A percentile compares a stretch with the other conserved stretches of the same genome.
Conservation (phyloP, 78 protist genomes). For the Emiliania huxleyi region DNA sequence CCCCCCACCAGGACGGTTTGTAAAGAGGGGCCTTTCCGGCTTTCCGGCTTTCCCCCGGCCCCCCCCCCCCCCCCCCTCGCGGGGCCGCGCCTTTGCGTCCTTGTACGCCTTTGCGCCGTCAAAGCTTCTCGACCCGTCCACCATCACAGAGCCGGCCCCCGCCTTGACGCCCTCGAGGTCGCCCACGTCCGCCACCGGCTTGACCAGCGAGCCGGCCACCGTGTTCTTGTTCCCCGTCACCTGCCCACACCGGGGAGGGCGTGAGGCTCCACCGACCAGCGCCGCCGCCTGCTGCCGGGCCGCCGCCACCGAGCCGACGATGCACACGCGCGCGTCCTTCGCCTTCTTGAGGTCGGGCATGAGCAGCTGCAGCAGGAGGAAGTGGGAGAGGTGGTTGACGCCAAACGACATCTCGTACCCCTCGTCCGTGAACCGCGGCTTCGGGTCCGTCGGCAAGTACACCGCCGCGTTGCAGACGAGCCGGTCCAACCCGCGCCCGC, state of each 20-base stretch:
- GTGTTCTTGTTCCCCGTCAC: constrained; percentile 44
- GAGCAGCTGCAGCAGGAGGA: constrained; percentile 29
- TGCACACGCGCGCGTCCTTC: neutral
- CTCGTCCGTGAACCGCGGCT: constrained; percentile 18
- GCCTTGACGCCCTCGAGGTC: neutral
- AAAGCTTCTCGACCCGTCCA: neutral
- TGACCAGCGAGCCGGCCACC: constrained; percentile 19
- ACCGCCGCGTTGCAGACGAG: constrained; percentile 47
- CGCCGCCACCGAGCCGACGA: constrained; percentile 37
- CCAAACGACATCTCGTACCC: constrained; percentile 24
- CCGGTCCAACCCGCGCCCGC: neutral
- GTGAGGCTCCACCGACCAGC: no score
- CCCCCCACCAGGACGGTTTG: no score
- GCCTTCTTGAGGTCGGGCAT: neutral
- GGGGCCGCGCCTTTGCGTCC: constrained; percentile 15
- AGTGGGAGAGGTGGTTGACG: constrained; percentile 35
- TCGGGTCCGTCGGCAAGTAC: constrained; percentile 16
- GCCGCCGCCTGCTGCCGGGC: no score
- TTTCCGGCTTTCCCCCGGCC: no score
- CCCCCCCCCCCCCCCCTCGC: no score
- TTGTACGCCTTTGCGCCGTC: constrained; percentile 36
- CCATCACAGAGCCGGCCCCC: neutral
- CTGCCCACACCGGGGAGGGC: no score
- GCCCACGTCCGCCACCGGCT: constrained; percentile 36
- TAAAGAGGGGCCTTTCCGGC: no score